phyloP scores from a whole-genome alignment of 495 filamentous ascomycete genomes.

The Penicillium daleae region DNA sequence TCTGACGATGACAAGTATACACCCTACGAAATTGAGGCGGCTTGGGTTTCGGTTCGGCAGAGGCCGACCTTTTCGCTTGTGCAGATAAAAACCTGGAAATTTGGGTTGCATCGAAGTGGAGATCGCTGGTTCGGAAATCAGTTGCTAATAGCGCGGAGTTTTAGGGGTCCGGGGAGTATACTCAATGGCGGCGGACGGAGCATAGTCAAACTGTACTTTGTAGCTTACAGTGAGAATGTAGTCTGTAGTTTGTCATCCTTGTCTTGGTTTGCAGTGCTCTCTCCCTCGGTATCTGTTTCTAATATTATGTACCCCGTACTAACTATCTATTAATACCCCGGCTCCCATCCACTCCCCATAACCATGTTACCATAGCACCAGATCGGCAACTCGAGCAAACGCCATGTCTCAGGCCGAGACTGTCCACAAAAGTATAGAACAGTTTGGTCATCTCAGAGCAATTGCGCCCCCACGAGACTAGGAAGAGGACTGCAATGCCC shows the following conservation, averaged over 20 bases:
- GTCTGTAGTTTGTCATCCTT: not conserved
- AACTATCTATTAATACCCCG: conserved; percentile 5
- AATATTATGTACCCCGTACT: not conserved
- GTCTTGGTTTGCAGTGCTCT: not conserved
- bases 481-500: not conserved
- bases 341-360: not conserved
- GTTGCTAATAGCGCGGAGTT: not conserved
- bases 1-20: too few relatives aligned
- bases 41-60: conserved; percentile 8
- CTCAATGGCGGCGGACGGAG: too few relatives aligned
- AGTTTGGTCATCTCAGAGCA: not conserved
- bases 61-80: conserved; percentile 6
- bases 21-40: not conserved
- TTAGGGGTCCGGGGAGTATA: not conserved
- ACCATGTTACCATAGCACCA: not conserved
- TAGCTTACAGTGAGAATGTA: too few relatives aligned
- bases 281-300: not conserved
- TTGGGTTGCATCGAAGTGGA: not conserved
- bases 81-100: not conserved
- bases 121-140: conserved; percentile 2
- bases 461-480: not conserved
- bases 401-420: conserved; percentile 23
- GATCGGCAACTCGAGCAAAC: conserved; percentile 22
- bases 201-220: too few relatives aligned
- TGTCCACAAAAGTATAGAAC: not conserved